Base-by-base conservation (phyloP, 2,329 filamentous ascomycete species). In the Fusarium torreyae region DNA sequence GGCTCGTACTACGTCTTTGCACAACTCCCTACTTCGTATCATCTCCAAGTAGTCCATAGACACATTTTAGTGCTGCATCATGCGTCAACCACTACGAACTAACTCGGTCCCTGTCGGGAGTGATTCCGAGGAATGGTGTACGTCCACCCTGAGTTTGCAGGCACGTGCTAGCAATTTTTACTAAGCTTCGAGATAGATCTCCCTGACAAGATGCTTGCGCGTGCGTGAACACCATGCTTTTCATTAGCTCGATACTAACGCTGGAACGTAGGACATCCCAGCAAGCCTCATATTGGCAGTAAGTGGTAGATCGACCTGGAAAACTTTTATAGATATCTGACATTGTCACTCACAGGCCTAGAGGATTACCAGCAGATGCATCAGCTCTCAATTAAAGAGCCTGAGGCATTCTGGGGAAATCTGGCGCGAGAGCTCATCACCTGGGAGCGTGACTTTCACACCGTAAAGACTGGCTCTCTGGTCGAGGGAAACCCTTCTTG, bases 381-480 rank as follows among this genome's bases (percentile, higher is more conserved):
- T 81, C 83, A 88, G 75, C 85, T 97, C 82, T 98, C 95, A 24
- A 97, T 98, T 78, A 89, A 89, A 73, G 85, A 94, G 71, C 94
- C 94, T 31, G 84, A 94, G 61, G 88, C 91, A 77, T 98, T 98
- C 84, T 98, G 94, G 94, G 93, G 87, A 59, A 86, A 86, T 63
- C 85, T 91, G 80, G 94, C 94, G 44, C 91, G 93, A 66, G 94
- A 97, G 71, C 89, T 97, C 42, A 86, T 98, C 72, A 90, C 91
- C 50, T 98, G 95, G 92, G 90, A 94, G 68, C 86, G 86, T 68
- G 94, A 97, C 77, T 98, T 98, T 82, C 85, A 96, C 80, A 97
- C 93, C 15, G 93, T 96, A 39, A 89, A 89, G 79, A 87, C 85
- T 55, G 94, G 94, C 63, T 89, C 88, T 18, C 87, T 98, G 51